Percentiles rank a stretch among this genome's conserved stretches.
phyloP scores from a whole-genome alignment of 2,329 filamentous ascomycete species.

The Colletotrichum cuscutae region DNA sequence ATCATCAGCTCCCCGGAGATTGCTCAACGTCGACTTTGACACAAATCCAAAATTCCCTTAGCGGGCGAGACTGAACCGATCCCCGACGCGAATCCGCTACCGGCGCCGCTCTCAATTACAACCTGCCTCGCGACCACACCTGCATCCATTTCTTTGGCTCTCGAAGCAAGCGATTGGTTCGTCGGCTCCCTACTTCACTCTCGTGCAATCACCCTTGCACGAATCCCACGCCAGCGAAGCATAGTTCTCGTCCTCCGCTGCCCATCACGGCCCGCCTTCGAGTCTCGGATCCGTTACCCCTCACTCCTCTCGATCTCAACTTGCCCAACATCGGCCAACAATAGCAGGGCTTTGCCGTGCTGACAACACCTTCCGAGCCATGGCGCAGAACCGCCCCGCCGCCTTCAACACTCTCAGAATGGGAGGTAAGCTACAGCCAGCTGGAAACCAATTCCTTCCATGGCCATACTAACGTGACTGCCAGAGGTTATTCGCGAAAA shows the following conservation, averaged over 20 bases:
- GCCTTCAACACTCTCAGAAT: conserved; percentile 90
- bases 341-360: conserved; percentile 35
- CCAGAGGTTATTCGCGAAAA: conserved; percentile 98
- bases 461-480: conserved; percentile 20
- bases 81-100: conserved; percentile 21
- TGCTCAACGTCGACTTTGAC: conserved; percentile 12
- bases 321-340: conserved; percentile 33
- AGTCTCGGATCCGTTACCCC: conserved; percentile 42
- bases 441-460: conserved; percentile 26
- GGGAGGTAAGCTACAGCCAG: conserved; percentile 79
- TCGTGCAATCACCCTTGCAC: conserved; percentile 29
- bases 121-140: conserved; percentile 2
- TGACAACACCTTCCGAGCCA: conserved; percentile 48
- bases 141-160: not conserved
- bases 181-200: not conserved
- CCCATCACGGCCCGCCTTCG: conserved; percentile 50
- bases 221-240: conserved; percentile 1
- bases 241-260: conserved; percentile 35
- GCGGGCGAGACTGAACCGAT: conserved; percentile 6
- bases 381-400: conserved; percentile 93
- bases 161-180: conserved; percentile 26
- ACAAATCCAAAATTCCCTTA: not conserved
- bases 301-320: conserved; percentile 39
- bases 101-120: conserved; percentile 18
- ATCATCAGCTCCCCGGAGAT: conserved; percentile 4